phyloP scores from a whole-genome alignment of 352 stramenopile genomes.

The Blastocystis sp. region DNA sequence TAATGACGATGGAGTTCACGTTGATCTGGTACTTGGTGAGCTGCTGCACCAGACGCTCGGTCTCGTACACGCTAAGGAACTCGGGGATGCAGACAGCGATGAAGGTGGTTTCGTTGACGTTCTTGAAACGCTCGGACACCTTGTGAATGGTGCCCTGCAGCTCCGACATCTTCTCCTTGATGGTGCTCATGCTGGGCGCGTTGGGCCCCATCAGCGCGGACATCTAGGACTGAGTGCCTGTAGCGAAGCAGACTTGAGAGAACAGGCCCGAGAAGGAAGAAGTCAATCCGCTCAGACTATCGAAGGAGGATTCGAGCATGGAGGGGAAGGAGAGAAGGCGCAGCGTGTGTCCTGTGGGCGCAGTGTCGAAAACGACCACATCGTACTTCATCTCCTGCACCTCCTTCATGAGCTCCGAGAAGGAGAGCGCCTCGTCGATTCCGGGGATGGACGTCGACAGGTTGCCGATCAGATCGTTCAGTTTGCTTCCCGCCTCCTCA shows the following conservation, averaged over 20 bases:
- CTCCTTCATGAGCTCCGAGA: conserved; percentile 96
- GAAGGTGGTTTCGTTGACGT: conserved; percentile 96
- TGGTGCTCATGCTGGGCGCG: conserved; percentile 68
- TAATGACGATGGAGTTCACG: conserved; percentile 98
- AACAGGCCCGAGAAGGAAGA: conserved; percentile 74
- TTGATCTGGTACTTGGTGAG: conserved; percentile 99
- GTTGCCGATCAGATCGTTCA: conserved; percentile 86
- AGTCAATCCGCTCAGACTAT: conserved; percentile 95
- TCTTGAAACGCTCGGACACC: conserved; percentile 96
- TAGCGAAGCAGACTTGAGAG: conserved; percentile 83
- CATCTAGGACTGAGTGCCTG: conserved; percentile 77
- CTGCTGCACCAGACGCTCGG: conserved; percentile 96
- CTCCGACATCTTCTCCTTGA: conserved; percentile 90
- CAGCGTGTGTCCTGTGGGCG: conserved; percentile 93
- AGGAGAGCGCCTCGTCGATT: conserved; percentile 98
- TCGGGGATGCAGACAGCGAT: conserved; percentile 99
- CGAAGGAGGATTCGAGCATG: conserved; percentile 94
- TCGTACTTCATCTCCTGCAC: conserved; percentile 92
- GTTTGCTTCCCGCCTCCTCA: conserved; percentile 40
- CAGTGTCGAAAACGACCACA: conserved; percentile 96
- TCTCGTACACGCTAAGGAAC: conserved; percentile 99
- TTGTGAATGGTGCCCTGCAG: conserved; percentile 94
- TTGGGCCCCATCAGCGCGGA: conserved; percentile 75
- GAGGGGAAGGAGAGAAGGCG: conserved; percentile 92
- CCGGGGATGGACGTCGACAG: conserved; percentile 93